Evolutionary conservation across 352 stramenopile species (phyloP).

Genomic region (Pythium sp.): DNA sequence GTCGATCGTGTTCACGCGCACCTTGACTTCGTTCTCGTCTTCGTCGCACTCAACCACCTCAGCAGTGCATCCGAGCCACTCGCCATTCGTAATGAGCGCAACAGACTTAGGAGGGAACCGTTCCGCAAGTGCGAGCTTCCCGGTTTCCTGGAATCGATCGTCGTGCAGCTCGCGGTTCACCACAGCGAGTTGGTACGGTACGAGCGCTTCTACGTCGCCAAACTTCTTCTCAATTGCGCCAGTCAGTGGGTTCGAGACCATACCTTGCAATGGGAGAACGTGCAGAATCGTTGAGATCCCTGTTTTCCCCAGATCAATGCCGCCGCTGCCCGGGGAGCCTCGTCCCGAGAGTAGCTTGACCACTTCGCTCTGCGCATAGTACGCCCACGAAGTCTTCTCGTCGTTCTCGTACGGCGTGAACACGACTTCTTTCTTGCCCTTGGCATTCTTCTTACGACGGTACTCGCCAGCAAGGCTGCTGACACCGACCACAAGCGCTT

Average conservation of each 20-base stretch:
- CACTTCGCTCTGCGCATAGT: slow-evolving; percentile 66
- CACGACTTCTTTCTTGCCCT: slow-evolving; percentile 23
- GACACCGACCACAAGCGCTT: slow-evolving; percentile 88
- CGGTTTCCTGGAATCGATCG: slow-evolving; percentile 91
- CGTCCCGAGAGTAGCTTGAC: slow-evolving; percentile 71
- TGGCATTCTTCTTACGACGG: slow-evolving; percentile 29
- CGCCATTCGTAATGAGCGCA: slow-evolving; percentile 87
- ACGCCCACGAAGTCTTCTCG: slow-evolving; percentile 63
- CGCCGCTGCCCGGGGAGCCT: slow-evolving; percentile 83
- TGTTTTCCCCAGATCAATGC: slow-evolving; percentile 90
- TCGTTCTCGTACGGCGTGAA: slow-evolving; percentile 47
- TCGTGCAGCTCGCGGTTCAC: slow-evolving; percentile 91
- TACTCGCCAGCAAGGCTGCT: slow-evolving; percentile 63
- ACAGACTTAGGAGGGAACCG: slow-evolving; percentile 87
- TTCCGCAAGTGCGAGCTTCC: slow-evolving; percentile 77
- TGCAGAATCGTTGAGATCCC: slow-evolving; percentile 68
- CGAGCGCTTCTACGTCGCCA: slow-evolving; percentile 91
- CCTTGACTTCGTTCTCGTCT: slow-evolving; percentile 82
- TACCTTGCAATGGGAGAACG: slow-evolving; percentile 89
- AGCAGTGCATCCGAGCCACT: slow-evolving; percentile 91
- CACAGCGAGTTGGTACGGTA: slow-evolving; percentile 96
- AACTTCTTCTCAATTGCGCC: slow-evolving; percentile 96
- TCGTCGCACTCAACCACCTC: slow-evolving; percentile 56
- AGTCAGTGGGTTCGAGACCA: slow-evolving; percentile 93
- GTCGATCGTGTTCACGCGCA: slow-evolving; percentile 92